Conservation (phyloP, 768 basidiomycete genomes). For the Crepidotus variabilis region DNA sequence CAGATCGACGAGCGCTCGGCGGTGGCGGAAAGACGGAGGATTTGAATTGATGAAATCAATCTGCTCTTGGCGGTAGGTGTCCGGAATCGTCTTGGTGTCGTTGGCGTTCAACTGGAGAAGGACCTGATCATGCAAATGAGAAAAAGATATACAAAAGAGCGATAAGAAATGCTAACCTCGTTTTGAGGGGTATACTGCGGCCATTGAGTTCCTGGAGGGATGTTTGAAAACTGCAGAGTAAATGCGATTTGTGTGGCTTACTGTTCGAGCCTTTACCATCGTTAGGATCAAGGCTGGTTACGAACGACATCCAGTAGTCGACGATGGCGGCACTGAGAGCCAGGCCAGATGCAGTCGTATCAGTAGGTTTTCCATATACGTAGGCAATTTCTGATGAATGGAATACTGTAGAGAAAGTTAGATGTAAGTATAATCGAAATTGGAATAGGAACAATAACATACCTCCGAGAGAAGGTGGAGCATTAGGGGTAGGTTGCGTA, state of each 20-base stretch:
- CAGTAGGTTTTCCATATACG: slow-evolving; percentile 28
- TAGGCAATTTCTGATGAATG: slow-evolving; percentile 25
- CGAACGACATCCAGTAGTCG: slow-evolving; percentile 42
- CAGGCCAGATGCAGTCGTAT: slow-evolving; percentile 17
- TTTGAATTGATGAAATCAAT: slow-evolving; percentile 33
- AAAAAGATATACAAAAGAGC: too few species aligned
- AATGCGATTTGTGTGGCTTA: slow-evolving; percentile 10
- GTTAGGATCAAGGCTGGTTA: slow-evolving; percentile 34
- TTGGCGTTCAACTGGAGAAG: slow-evolving; percentile 32
- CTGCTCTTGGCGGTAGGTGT: slow-evolving; percentile 31
- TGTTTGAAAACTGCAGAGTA: not conserved
- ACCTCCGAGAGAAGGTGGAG: slow-evolving; percentile 27
- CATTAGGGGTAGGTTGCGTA: slow-evolving; percentile 30
- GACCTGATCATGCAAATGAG: slow-evolving; percentile 1
- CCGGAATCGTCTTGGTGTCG: slow-evolving; percentile 31
- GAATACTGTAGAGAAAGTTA: not conserved
- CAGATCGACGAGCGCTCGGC: slow-evolving; percentile 2
- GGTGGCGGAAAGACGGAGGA: slow-evolving; percentile 20
- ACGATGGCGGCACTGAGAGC: slow-evolving; percentile 30
- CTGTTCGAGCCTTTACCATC: slow-evolving; percentile 30
- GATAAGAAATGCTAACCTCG: slow-evolving; percentile 1
- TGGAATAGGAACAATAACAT: not conserved
- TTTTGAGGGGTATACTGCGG: slow-evolving; percentile 24
- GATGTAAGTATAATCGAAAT: not conserved
- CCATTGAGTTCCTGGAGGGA: slow-evolving; percentile 22